phyloP scores from a whole-genome alignment of 2,329 filamentous ascomycete genomes.

The Phaeosphaeria sp. region DNA sequence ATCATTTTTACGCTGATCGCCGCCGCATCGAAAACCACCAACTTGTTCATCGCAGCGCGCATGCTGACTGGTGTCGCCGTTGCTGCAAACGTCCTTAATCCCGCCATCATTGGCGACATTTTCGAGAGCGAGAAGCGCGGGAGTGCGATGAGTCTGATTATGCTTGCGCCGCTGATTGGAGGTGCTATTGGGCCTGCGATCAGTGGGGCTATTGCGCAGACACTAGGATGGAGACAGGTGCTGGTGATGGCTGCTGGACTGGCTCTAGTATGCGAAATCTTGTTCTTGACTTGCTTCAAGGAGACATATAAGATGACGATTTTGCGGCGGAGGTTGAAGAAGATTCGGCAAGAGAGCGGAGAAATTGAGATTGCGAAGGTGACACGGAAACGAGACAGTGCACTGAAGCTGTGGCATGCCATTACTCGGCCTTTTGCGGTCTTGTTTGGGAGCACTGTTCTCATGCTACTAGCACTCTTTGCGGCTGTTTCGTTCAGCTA shows the following conservation, averaged over 20 bases:
- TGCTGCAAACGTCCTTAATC: constrained; percentile 63
- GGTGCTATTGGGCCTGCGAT: constrained; percentile 65
- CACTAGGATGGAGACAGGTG: constrained; percentile 61
- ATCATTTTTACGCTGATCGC: constrained; percentile 51
- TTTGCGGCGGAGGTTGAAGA: constrained; percentile 43
- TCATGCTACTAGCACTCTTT: constrained; percentile 59
- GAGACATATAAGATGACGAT: constrained; percentile 69
- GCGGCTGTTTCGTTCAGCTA: constrained; percentile 52
- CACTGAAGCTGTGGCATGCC: constrained; percentile 42
- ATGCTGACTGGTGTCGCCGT: constrained; percentile 55
- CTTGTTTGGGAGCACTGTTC: constrained; percentile 58
- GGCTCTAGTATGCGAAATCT: constrained; percentile 57
- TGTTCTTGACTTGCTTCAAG: constrained; percentile 60
- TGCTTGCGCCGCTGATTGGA: constrained; percentile 64
- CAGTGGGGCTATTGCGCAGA: constrained; percentile 61
- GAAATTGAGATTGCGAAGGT: constrained; percentile 12
- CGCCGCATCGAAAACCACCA: constrained; percentile 46
- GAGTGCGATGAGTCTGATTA: constrained; percentile 63
- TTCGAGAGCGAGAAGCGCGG: constrained; percentile 65
- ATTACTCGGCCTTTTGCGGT: constrained; percentile 52
- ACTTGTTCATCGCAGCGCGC: constrained; percentile 50
- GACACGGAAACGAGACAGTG: constrained; percentile 22
- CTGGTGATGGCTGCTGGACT: constrained; percentile 60
- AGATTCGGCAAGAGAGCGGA: constrained; percentile 22
- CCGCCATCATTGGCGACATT: constrained; percentile 69